Evolutionary conservation across 129 eudicot genomes (phyloP), one percentile per base, ranked within the genome.

Genomic region (Lonicera japonica): DNA sequence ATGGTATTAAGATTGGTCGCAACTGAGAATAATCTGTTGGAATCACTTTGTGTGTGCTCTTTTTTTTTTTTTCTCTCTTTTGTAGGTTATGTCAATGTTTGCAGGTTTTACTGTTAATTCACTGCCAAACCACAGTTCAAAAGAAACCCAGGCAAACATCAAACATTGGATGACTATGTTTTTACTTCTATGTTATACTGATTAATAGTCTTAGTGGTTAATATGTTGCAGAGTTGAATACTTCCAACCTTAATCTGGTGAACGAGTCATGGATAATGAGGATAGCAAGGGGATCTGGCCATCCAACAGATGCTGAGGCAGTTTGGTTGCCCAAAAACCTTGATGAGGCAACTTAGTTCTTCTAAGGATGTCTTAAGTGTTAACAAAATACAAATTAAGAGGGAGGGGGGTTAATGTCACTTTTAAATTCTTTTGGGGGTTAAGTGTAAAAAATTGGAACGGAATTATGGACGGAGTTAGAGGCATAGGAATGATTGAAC

Each of bases 271-370:
- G 99, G 64, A 85, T 94, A 21, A 83, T 88, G 81, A 75, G 99
- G 57, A 92, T 92, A 65, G 96, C 99, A 22, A 81, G 99, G 73
- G 99, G 99, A 1, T 74, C 87, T 0, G 99, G 99, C 29, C 95
- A 95, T 36, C 95, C 71, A 18, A 18, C 88, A 82, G 75, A 85
- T 92, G 95, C 62, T 92, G 52, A 92, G 85, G 74, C 99, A 92
- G 69, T 78, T 92, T 0, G 99, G 99, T 11, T 96, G 99, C 50
- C 64, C 88, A 25, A 96, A 92, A 54, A 84, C 62, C 73, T 69
- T 92, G 71, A 85, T 92, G 99, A 91, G 87, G 66, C 95, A 84
- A 61, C 82, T 87, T 96, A 95, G 97, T 48, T 78, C 90, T n/a
- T 74, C 75, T 11, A 92, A 85, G 67, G 99, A 92, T n/a, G n/a